phyloP scores from a whole-genome alignment of 441 rosid species.

The Manihot esculenta region DNA sequence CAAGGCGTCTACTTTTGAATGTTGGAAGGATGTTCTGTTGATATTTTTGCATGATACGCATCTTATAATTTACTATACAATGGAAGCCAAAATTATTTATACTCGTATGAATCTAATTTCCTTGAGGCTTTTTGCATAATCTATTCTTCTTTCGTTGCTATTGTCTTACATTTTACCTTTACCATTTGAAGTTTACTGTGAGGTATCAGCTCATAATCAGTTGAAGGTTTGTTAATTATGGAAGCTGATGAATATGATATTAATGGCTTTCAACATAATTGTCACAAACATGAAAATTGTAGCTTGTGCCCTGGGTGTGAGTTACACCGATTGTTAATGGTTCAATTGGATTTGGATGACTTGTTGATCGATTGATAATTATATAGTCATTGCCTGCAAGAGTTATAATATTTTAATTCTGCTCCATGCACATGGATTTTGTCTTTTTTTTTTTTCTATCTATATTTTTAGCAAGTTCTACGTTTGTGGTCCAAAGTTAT shows the following conservation, averaged over 20 bases:
- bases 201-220: neutral
- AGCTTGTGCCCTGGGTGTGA: too few relatives aligned
- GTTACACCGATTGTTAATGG: too few relatives aligned
- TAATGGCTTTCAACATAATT: too few relatives aligned
- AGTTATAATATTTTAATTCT: neutral
- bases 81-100: neutral
- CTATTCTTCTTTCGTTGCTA: neutral
- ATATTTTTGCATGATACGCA: neutral
- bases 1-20: neutral
- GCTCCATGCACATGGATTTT: neutral
- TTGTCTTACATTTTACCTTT: neutral
- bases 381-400: conserved; percentile 1
- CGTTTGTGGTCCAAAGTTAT: conserved; percentile 5
- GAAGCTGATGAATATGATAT: neutral
- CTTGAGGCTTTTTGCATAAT: neutral
- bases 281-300: too few relatives aligned
- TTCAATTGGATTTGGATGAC: too few relatives aligned
- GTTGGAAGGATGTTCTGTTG: neutral
- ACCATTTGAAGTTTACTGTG: neutral
- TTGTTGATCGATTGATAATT: neutral
- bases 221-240: neutral
- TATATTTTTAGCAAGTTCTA: neutral
- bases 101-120: neutral
- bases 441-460: neutral
- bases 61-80: neutral